These are phyloP conservation scores for Trichoderma atrobrunneum DNA, from an alignment of 2,329 filamentous ascomycete species.

Conservation along the genomic window DNA sequence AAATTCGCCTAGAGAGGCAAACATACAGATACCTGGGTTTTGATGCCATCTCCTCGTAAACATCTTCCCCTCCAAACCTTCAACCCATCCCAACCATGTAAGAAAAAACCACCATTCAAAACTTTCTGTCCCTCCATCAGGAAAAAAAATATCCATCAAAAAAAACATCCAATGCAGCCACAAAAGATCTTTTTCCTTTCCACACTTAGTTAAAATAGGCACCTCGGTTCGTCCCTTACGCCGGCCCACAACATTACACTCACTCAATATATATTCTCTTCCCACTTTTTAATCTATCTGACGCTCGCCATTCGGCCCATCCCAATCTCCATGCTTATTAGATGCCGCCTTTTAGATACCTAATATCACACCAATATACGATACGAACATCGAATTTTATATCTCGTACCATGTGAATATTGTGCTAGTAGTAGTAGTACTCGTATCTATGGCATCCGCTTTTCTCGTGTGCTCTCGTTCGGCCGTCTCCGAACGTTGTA, in stretches of 20 bases:
- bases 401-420: neutral
- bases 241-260: neutral
- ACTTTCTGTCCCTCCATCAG: neutral
- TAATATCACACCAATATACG: neutral
- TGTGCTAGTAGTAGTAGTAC: neutral
- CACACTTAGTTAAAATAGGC: neutral
- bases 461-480: neutral
- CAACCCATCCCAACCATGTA: neutral
- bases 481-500: neutral
- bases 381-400: neutral
- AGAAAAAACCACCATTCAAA: neutral
- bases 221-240: neutral
- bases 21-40: too few species aligned
- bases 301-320: slow-evolving; percentile 1
- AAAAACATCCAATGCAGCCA: neutral
- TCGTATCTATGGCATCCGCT: neutral
- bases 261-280: neutral
- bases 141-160: too few species aligned
- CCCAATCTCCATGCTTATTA: slow-evolving; percentile 1
- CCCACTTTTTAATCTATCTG: slow-evolving; percentile 12
- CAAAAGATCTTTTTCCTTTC: neutral
- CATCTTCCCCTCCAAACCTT: neutral
- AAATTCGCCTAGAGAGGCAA: neutral
- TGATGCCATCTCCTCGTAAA: too few species aligned
- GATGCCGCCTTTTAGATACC: neutral